Conservation (phyloP, 441 rosid genomes). For the Manihot esculenta region DNA sequence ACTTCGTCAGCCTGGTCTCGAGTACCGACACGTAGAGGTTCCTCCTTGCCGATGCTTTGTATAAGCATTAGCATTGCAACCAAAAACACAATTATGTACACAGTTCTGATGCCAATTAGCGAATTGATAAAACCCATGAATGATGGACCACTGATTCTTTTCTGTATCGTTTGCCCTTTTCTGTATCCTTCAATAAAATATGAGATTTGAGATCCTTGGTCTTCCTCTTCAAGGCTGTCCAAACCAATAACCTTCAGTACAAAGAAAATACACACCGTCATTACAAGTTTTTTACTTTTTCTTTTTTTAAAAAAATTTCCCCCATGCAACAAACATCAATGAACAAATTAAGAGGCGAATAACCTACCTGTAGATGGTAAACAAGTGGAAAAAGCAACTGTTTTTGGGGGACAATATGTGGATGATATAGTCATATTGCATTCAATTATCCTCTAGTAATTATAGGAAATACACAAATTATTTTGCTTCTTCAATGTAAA, state of each 20-base stretch:
- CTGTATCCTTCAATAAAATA: conserved; percentile 70
- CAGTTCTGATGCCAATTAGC: conserved; percentile 52
- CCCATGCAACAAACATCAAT: not conserved
- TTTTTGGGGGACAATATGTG: not conserved
- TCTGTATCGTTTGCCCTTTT: conserved; percentile 61
- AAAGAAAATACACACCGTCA: conserved; percentile 11
- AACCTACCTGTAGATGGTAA: not conserved
- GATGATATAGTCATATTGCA: not conserved
- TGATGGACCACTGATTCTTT: conserved; percentile 63
- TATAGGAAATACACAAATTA: not conserved
- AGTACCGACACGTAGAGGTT: conserved; percentile 55
- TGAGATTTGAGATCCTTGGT: conserved; percentile 69
- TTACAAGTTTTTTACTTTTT: too few relatives aligned
- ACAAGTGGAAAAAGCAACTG: not conserved
- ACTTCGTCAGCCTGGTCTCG: conserved; percentile 33
- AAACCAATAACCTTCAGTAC: conserved; percentile 51
- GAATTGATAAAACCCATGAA: conserved; percentile 66
- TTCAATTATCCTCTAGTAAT: not conserved
- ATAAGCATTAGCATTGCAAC: conserved; percentile 64
- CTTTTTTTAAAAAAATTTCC: too few relatives aligned
- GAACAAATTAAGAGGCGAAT: not conserved
- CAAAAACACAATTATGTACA: conserved; percentile 60
- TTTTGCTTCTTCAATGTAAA: not conserved
- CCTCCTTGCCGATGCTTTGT: conserved; percentile 50
- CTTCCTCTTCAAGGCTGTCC: conserved; percentile 61